phyloP scores from a whole-genome alignment of 2,329 filamentous ascomycete genomes.

The Hypoxylon sp. region DNA sequence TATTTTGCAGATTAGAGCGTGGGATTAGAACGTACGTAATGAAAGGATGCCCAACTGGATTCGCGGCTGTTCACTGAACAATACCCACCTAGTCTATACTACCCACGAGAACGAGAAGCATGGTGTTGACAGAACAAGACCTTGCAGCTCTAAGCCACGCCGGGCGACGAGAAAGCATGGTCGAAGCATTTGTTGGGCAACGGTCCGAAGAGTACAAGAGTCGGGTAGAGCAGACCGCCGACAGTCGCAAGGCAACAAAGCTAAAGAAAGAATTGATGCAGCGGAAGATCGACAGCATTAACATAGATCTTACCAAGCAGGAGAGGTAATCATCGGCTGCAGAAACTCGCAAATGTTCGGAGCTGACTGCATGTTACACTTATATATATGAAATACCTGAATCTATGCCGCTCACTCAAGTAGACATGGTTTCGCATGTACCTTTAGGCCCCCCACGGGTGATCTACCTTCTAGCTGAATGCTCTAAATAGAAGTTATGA shows the following conservation, averaged over 20 bases:
- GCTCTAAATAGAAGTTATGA: background rate
- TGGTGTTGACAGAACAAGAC: constrained; percentile 5
- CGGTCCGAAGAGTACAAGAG: constrained; percentile 11
- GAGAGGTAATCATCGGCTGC: background rate
- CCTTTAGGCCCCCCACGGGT: too few relatives aligned
- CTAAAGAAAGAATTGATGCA: constrained; percentile 19
- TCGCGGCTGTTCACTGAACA: background rate
- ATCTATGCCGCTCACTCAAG: background rate
- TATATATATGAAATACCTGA: background rate
- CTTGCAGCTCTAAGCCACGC: background rate
- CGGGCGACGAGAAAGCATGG: background rate
- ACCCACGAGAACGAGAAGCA: background rate
- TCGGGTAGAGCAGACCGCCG: constrained; percentile 4
- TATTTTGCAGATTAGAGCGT: background rate
- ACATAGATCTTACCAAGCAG: background rate
- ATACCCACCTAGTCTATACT: background rate
- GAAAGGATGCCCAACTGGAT: background rate
- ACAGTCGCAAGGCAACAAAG: constrained; percentile 9
- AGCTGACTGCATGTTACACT: constrained; percentile 10
- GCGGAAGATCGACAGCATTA: constrained; percentile 17
- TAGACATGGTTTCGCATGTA: background rate
- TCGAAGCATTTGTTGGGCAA: constrained; percentile 17
- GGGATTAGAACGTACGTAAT: constrained; percentile 1
- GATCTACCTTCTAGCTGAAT: background rate
- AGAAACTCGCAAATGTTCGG: background rate